Evolutionary conservation across 2,329 filamentous ascomycete species (phyloP).

Genomic region (Xylaria sp.): DNA sequence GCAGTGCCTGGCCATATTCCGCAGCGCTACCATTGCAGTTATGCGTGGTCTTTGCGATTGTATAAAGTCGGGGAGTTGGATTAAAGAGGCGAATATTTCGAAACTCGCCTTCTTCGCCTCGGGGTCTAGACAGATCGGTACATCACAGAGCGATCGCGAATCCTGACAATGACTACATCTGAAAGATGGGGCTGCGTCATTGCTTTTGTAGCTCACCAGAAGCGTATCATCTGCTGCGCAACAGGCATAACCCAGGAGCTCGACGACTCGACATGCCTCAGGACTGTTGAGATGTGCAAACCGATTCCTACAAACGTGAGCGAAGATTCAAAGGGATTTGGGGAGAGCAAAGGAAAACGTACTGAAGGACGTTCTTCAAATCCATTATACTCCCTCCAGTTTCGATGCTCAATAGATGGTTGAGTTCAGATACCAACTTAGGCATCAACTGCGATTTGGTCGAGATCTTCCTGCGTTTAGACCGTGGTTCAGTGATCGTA

Average conservation of each 20-base stretch:
- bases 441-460: slow-evolving; percentile 25
- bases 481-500: slow-evolving; percentile 23
- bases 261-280: slow-evolving; percentile 55
- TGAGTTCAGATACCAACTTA: slow-evolving; percentile 28
- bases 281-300: slow-evolving; percentile 52
- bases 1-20: slow-evolving; percentile 70
- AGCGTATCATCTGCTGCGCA: slow-evolving; percentile 58
- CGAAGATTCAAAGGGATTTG: slow-evolving; percentile 12
- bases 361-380: slow-evolving; percentile 49
- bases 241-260: slow-evolving; percentile 58
- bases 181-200: slow-evolving; percentile 8
- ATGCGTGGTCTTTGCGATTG: slow-evolving; percentile 66
- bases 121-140: slow-evolving; percentile 24
- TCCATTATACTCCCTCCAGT: slow-evolving; percentile 31
- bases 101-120: slow-evolving; percentile 45
- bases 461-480: slow-evolving; percentile 39
- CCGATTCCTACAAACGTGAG: slow-evolving; percentile 40
- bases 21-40: slow-evolving; percentile 71
- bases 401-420: slow-evolving; percentile 35
- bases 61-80: slow-evolving; percentile 49
- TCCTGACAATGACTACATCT: slow-evolving; percentile 32
- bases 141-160: slow-evolving; percentile 1
- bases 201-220: slow-evolving; percentile 12
- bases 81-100: slow-evolving; percentile 49
- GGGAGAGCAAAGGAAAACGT: slow-evolving; percentile 36